Base-by-base conservation (phyloP, 2,329 filamentous ascomycete genomes). In the Hypoxylon sp. region DNA sequence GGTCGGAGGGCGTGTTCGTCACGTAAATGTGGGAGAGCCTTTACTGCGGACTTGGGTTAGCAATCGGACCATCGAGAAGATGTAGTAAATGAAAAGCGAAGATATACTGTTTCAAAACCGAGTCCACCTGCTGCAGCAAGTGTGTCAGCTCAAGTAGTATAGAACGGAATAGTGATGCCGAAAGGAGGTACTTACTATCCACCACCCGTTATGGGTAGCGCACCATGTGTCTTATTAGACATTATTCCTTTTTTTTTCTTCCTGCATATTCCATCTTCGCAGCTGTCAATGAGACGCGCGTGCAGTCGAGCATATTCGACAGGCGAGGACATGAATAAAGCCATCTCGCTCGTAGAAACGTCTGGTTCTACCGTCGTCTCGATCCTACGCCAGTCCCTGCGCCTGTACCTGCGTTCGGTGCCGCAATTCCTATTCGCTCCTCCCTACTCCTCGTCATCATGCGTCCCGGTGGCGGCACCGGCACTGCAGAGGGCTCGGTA, bases 381-480 rank as follows among this genome's bases (percentile, higher is more conserved):
- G 66, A 57, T 16, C 54, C 59, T 24, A 16, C 46, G 9, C 40
- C 52, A 8, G 52, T 18, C 22, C 51, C 62, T 9, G 68, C 7
- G 7, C 64, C 60, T 14, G 44, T 26, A 4, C 56, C 64, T 30
- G 49, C 26, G 3, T 24, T 40, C 36, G 40, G 45, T 2, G 42
- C 64, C 6, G 64, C 65, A 24, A 70, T 46, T 0, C 71, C 74
- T 22, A 75, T 75, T 7, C 75, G 66, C 67, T 77, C 75, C 9
- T 76, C 75, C 9, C 75, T 67, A 32, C 72, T 76, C 46, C 75
- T 68, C 36, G 74, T 76, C 65, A 74, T 61, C 64, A 74, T 63
- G 16, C 74, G 71, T 3, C 69, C 53, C 1, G 69, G 67, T 3
- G 67, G 70, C 3, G 45, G 36, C 6, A 68, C 55, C 7, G 68